These are phyloP conservation scores for Candida xiaguanensis DNA, from an alignment of 805 yeast genomes.

Conservation along the genomic window DNA sequence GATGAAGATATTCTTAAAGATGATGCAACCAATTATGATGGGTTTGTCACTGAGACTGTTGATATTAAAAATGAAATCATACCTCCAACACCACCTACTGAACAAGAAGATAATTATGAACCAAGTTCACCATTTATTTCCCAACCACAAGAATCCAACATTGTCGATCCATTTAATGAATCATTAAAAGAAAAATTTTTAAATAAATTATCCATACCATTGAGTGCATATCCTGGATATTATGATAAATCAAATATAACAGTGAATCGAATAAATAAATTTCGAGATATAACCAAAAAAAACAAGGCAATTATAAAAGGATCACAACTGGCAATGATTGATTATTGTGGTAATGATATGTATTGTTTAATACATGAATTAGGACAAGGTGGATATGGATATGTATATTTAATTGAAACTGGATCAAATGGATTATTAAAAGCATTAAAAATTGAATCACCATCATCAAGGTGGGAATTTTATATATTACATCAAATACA, in stretches of 20 bases:
- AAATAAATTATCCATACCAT: slow-evolving; percentile 32
- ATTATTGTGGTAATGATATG: slow-evolving; percentile 40
- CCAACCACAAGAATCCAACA: slow-evolving; percentile 16
- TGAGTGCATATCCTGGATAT: slow-evolving; percentile 28
- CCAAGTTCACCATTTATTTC: slow-evolving; percentile 50
- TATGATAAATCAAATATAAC: slow-evolving; percentile 29
- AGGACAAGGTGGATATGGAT: slow-evolving; percentile 81
- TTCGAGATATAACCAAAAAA: slow-evolving; percentile 32
- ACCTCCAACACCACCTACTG: slow-evolving; percentile 25
- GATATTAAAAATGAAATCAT: slow-evolving; percentile 8
- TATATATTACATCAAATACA: slow-evolving; percentile 64
- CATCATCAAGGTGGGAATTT: slow-evolving; percentile 76
- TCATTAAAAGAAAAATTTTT: slow-evolving; percentile 37
- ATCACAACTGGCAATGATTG: slow-evolving; percentile 39
- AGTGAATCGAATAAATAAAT: slow-evolving; percentile 25
- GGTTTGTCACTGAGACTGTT: slow-evolving; percentile 50
- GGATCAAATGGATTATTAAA: slow-evolving; percentile 45
- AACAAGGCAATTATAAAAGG: slow-evolving; percentile 34
- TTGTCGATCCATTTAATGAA: slow-evolving; percentile 43
- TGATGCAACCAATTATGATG: slow-evolving; percentile 36
- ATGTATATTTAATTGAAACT: slow-evolving; percentile 67
- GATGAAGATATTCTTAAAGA: slow-evolving; percentile 23
- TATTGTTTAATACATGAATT: slow-evolving; percentile 51
- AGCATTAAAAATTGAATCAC: slow-evolving; percentile 73
- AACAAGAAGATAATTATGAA: slow-evolving; percentile 18